Conservation (phyloP, 805 yeast species). For the Myxozyma lipomycoides region DNA sequence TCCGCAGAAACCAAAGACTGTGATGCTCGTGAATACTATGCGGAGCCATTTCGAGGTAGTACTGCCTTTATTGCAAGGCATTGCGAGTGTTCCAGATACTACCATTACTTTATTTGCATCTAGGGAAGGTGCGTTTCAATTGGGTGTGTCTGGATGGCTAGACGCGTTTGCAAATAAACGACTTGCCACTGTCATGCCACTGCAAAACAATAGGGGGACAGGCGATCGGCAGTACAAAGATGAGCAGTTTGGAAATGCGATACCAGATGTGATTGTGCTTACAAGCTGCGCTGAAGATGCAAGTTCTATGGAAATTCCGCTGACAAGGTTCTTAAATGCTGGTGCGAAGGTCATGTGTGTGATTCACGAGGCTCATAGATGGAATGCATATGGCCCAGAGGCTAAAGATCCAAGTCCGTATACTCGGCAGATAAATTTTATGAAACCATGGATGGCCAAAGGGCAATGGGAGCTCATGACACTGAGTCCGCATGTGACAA, state of each 20-base stretch:
- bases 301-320: neutral
- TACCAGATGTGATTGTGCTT: conserved; percentile 20
- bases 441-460: conserved; percentile 18
- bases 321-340: conserved; percentile 4
- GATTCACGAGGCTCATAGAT: conserved; percentile 20
- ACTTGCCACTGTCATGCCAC: neutral
- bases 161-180: conserved; percentile 4
- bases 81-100: conserved; percentile 9
- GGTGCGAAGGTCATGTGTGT: conserved; percentile 25
- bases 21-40: conserved; percentile 18
- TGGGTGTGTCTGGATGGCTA: conserved; percentile 21
- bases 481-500: conserved; percentile 16
- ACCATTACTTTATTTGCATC: conserved; percentile 11
- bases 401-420: conserved; percentile 1
- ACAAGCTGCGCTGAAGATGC: conserved; percentile 22
- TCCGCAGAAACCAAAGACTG: neutral
- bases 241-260: neutral
- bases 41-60: conserved; percentile 24
- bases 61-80: conserved; percentile 15
- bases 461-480: conserved; percentile 20
- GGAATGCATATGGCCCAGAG: conserved; percentile 10
- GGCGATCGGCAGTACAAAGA: neutral
- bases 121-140: conserved; percentile 8
- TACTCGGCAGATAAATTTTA: conserved; percentile 7
- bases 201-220: neutral